Conservation (phyloP, 2,329 filamentous ascomycete genomes). For the Thyridium curvatum region DNA sequence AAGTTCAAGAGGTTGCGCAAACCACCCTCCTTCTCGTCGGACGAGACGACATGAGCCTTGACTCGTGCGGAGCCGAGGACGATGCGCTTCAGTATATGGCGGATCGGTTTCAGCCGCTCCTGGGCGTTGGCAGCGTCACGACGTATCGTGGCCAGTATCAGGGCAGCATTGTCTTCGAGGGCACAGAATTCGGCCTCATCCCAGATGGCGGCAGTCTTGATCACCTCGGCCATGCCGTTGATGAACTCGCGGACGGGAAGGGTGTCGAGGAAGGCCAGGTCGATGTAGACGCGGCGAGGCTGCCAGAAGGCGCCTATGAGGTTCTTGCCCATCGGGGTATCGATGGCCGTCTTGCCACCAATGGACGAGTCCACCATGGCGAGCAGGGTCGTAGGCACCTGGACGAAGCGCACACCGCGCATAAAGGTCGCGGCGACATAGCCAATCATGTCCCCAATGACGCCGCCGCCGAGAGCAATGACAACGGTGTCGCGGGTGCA, state of each 20-base stretch:
- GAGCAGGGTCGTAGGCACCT: conserved; percentile 90
- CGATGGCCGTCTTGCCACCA: conserved; percentile 96
- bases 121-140: conserved; percentile 23
- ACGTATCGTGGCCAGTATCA: conserved; percentile 68
- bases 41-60: conserved; percentile 91
- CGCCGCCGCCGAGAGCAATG: conserved; percentile 88
- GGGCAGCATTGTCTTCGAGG: conserved; percentile 73
- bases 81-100: conserved; percentile 65
- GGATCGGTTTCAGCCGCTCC: conserved; percentile 64
- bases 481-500: conserved; percentile 94
- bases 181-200: conserved; percentile 79
- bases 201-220: conserved; percentile 97
- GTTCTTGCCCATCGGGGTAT: conserved; percentile 94
- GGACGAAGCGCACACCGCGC: conserved; percentile 92
- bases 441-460: conserved; percentile 96
- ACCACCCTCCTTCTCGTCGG: conserved; percentile 90
- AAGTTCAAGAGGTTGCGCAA: conserved; percentile 94
- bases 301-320: conserved; percentile 96
- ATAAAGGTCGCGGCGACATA: conserved; percentile 98
- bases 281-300: conserved; percentile 87
- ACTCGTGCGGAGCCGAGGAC: conserved; percentile 87
- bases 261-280: conserved; percentile 85
- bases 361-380: conserved; percentile 99
- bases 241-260: conserved; percentile 88
- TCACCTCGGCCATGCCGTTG: conserved; percentile 97